These are phyloP conservation scores for Apiospora sp. DNA, from an alignment of 2,329 filamentous ascomycete species.

Conservation along the genomic window DNA sequence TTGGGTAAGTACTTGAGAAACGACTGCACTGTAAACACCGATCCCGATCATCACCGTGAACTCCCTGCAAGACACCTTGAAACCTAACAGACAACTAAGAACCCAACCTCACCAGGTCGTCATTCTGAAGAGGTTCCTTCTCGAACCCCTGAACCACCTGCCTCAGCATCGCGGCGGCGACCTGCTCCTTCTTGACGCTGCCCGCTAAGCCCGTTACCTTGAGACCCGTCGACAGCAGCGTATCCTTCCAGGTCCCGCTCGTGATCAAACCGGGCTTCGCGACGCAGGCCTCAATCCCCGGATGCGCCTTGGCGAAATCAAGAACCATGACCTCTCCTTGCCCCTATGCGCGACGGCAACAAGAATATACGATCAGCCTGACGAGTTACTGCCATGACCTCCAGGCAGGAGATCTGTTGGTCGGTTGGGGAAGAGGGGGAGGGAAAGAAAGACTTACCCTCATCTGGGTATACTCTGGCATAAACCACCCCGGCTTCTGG, in stretches of 20 bases:
- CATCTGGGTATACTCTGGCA: slow-evolving; percentile 53
- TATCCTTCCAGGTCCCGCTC: slow-evolving; percentile 3
- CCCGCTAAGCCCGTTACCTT: background rate
- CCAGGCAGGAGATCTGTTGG: too few species aligned
- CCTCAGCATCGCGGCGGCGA: slow-evolving; percentile 17
- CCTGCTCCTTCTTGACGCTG: background rate
- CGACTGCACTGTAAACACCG: too few species aligned
- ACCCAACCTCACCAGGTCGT: slow-evolving; percentile 14
- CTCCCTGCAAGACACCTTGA: too few species aligned
- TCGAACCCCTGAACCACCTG: slow-evolving; percentile 19
- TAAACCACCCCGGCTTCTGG: slow-evolving; percentile 47
- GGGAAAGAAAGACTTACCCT: slow-evolving; percentile 46
- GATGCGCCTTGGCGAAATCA: slow-evolving; percentile 9
- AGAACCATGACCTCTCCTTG: background rate
- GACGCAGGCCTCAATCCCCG: slow-evolving; percentile 7
- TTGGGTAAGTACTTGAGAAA: too few species aligned
- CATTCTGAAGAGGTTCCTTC: slow-evolving; percentile 7
- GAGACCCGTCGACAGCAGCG: background rate
- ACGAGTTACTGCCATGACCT: too few species aligned
- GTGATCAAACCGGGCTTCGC: slow-evolving; percentile 16
- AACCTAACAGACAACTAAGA: background rate
- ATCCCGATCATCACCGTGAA: too few species aligned
- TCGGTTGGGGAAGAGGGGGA: too few species aligned
- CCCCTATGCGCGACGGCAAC: background rate
- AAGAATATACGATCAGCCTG: background rate